These are phyloP conservation scores for Eutrema yunnanense DNA, from an alignment of 345 rosid species.

Conservation along the genomic window DNA sequence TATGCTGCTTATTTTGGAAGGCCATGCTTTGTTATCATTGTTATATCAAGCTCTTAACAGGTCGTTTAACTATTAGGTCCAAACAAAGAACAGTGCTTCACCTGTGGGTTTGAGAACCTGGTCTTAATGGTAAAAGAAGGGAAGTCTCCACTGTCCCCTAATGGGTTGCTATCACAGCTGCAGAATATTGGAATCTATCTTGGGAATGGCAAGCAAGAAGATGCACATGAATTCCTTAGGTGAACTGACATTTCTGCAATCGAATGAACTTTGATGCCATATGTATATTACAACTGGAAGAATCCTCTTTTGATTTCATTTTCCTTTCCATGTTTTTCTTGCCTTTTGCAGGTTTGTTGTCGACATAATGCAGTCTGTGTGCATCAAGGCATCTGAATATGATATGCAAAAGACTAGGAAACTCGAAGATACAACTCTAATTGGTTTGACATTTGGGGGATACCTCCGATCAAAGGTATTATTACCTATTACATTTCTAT, in stretches of 20 bases:
- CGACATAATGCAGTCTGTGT: constrained; percentile 90
- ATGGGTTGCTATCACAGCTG: constrained; percentile 60
- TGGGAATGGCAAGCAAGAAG: constrained; percentile 89
- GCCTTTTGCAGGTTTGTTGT: constrained; percentile 61
- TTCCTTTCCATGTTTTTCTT: background rate
- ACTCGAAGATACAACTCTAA: constrained; percentile 70
- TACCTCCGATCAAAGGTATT: constrained; percentile 90
- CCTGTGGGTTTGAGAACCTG: constrained; percentile 76
- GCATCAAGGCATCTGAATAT: constrained; percentile 55
- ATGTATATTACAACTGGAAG: background rate
- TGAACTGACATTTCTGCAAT: constrained; percentile 24
- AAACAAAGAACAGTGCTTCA: constrained; percentile 79
- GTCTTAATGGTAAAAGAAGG: constrained; percentile 69
- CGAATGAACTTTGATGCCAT: background rate
- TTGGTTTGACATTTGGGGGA: constrained; percentile 94
- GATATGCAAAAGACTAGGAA: constrained; percentile 36
- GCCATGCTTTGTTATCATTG: background rate
- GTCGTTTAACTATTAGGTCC: constrained; percentile 45
- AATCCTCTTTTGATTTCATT: background rate
- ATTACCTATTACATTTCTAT: background rate
- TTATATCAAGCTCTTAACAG: background rate
- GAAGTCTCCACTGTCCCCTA: constrained; percentile 67
- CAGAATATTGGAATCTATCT: constrained; percentile 67
- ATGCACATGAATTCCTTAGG: constrained; percentile 99
- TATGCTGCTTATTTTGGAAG: constrained; percentile 7